Evolutionary conservation across 78 protist species (phyloP).

Genomic region (Polysphondylium violaceum): DNA sequence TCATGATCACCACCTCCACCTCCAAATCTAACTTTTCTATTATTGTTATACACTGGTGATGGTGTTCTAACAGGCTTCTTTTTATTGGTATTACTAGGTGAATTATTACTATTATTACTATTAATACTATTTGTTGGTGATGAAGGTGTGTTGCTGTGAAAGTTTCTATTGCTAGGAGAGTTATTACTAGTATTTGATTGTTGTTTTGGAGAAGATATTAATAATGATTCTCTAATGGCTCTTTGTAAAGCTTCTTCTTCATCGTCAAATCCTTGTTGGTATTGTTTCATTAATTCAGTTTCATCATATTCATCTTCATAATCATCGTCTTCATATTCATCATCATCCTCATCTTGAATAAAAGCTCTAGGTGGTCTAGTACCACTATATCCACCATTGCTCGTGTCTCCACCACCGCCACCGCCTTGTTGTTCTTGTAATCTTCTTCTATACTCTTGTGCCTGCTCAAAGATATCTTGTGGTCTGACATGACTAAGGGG

Average conservation of each 20-base stretch:
- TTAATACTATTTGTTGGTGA: conserved; percentile 22
- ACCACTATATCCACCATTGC: background rate
- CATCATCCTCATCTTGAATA: background rate
- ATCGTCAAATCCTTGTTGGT: conserved; percentile 3
- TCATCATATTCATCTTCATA: background rate
- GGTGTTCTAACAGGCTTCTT: background rate
- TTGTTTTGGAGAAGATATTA: background rate
- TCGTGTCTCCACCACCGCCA: background rate
- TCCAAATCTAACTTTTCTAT: conserved; percentile 20
- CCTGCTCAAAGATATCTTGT: background rate
- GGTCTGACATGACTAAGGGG: conserved; percentile 22
- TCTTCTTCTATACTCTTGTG: background rate
- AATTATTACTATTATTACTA: conserved; percentile 13
- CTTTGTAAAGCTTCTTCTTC: conserved; percentile 42
- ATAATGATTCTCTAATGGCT: conserved; percentile 55
- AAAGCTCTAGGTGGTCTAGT: background rate
- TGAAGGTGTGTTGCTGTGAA: background rate
- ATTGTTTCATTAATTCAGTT: background rate
- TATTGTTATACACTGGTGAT: background rate
- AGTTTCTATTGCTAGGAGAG: background rate
- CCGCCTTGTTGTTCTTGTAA: background rate
- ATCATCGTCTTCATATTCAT: background rate
- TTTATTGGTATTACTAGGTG: conserved; percentile 16
- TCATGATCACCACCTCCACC: background rate
- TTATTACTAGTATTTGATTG: background rate